These are phyloP conservation scores for Abrus precatorius DNA, from an alignment of 306 rosid genomes.

Conservation along the genomic window DNA sequence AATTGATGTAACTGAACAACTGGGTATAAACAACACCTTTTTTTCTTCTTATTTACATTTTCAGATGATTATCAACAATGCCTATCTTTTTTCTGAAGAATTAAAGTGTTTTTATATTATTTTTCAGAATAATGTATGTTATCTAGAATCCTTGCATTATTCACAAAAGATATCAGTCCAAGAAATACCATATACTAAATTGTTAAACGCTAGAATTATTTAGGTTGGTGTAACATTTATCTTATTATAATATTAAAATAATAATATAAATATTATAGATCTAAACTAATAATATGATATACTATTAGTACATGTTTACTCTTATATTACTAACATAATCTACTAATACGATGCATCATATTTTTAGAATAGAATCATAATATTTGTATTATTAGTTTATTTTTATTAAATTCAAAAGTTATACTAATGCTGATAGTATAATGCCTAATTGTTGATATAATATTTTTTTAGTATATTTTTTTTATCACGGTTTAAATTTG, in stretches of 20 bases:
- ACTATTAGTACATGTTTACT: not conserved
- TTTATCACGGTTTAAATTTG: too few species aligned
- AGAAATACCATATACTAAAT: not conserved
- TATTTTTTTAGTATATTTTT: too few species aligned
- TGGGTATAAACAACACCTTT: not conserved
- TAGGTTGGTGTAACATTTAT: too few species aligned
- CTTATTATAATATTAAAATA: not conserved
- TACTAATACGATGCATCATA: not conserved
- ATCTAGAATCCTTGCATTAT: too few species aligned
- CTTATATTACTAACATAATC: not conserved
- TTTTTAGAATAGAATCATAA: not conserved
- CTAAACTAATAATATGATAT: not conserved
- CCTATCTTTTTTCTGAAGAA: not conserved
- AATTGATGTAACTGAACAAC: not conserved
- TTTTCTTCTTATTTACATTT: not conserved
- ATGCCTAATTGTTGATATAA: too few species aligned
- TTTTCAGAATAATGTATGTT: not conserved
- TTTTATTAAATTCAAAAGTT: too few species aligned
- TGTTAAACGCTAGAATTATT: not conserved
- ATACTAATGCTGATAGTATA: too few species aligned
- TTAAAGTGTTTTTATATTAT: not conserved
- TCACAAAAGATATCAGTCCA: too few species aligned
- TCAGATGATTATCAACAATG: not conserved
- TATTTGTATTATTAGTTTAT: not conserved
- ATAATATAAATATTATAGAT: not conserved